Evolutionary conservation across 257 asterid genomes (phyloP).

Genomic region (Solanum clarkiae): DNA sequence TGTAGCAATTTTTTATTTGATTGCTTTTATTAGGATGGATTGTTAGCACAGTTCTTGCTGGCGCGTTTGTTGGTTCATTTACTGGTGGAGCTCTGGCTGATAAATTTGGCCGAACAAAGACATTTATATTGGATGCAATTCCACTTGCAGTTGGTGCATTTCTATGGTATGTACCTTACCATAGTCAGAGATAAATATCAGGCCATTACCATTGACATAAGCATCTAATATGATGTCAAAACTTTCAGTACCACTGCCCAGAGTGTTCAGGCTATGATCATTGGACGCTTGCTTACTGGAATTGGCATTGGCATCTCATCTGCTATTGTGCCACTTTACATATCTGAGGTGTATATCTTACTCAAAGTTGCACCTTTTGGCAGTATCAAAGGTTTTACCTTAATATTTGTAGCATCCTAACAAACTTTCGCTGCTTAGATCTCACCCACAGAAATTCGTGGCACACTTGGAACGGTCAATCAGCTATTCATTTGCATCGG

Average conservation of each 20-base stretch:
- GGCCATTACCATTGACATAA: background rate
- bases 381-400: background rate
- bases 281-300: constrained; percentile 85
- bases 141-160: constrained; percentile 83
- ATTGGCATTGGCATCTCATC: constrained; percentile 92
- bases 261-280: constrained; percentile 66
- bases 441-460: constrained; percentile 93
- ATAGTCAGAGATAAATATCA: background rate
- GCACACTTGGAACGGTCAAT: constrained; percentile 88
- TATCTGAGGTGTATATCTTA: constrained; percentile 64
- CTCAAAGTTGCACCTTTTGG: background rate
- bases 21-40: constrained; percentile 60
- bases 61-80: constrained; percentile 93
- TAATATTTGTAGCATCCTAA: constrained; percentile 1
- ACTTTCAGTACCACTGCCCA: constrained; percentile 63
- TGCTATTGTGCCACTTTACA: constrained; percentile 95
- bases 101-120: constrained; percentile 86
- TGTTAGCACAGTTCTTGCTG: constrained; percentile 93
- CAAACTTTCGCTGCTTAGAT: constrained; percentile 34
- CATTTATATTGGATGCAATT: constrained; percentile 77
- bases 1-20: background rate
- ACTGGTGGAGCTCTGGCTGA: constrained; percentile 96
- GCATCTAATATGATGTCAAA: constrained; percentile 3
- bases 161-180: constrained; percentile 53
- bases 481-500: constrained; percentile 87